Evolutionary conservation across 345 rosid species (phyloP), one percentile per base, ranked within the genome.

Genomic region (Eucalyptus urophylla): DNA sequence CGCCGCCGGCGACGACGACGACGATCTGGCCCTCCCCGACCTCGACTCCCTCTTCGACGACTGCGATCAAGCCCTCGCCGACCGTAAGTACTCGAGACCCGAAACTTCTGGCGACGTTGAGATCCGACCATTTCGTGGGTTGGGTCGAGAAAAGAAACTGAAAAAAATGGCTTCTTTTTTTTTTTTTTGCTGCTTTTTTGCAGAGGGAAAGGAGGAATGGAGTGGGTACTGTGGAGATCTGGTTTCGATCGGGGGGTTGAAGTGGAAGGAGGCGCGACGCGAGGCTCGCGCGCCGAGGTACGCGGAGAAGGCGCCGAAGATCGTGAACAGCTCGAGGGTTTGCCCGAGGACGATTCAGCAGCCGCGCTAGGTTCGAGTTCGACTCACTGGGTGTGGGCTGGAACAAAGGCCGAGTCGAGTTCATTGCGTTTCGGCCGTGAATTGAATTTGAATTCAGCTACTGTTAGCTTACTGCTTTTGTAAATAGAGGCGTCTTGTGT

Each of bases 291-390:
- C 90, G 58, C 94, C 93, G 33, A 93, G 91, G 91, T 89, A 60
- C 53, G 37, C 29, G 16, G 95, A 93, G 92, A 95, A 94, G 89
- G 93, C 89, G 4, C 94, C 95, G 45, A 95, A 93, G 95, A 91
- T 94, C 72, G 93, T 94, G 92, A 93, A 43, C 67, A 21, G 43
- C 85, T 89, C 89, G 91, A 95, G 89, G 89, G 53, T 95, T 94
- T 92, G 93, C 92, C 97, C 97, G 21, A 90, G 95, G 92, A 90
- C 53, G 91, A 95, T 95, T 92, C 95, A 95, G 90, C 97, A 95
- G 89, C 97, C 96, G 37, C 87, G 94, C 91, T 93, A 92, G 93
- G 87, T 40, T 83, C 67, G 65, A 40, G 87, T 40, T 83, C 67
- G 65, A 40, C 85, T 40, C 85, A 11, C 85, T 65, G 76, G 37